Percentiles rank a stretch among this genome's conserved stretches.
phyloP scores from a whole-genome alignment of 495 filamentous ascomycete species.

The Penicillium canescens region DNA sequence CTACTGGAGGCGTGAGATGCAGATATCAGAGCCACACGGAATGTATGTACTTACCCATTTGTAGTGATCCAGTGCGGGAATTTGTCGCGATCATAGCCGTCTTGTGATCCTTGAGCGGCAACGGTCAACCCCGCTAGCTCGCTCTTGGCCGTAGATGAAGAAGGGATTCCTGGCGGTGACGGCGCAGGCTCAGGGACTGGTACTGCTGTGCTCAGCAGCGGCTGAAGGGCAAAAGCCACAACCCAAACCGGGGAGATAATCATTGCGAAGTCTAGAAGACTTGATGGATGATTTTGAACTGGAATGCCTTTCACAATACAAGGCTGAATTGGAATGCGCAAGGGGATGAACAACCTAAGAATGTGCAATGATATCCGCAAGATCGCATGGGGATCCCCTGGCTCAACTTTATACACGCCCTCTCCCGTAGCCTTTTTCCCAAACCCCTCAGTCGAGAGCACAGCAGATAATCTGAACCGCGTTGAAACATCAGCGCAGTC shows the following conservation, averaged over 20 bases:
- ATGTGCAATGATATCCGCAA: neutral
- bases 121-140: slow-evolving; percentile 57
- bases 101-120: slow-evolving; percentile 49
- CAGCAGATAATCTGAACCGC: neutral
- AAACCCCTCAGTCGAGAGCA: neutral
- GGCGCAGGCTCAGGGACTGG: slow-evolving; percentile 26
- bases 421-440: neutral
- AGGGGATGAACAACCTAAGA: neutral
- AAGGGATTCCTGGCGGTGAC: slow-evolving; percentile 59
- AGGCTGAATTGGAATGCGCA: neutral
- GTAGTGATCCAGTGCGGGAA: slow-evolving; percentile 72
- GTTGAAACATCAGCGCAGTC: slow-evolving; percentile 14
- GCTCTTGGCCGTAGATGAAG: slow-evolving; percentile 48
- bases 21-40: neutral
- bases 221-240: slow-evolving; percentile 14
- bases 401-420: no score
- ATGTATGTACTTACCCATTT: slow-evolving; percentile 16
- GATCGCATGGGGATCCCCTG: no score
- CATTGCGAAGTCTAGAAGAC: neutral
- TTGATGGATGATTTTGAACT: neutral
- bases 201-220: slow-evolving; percentile 1
- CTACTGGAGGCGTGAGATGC: slow-evolving; percentile 31
- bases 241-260: neutral
- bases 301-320: neutral
- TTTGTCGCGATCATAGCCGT: slow-evolving; percentile 58